phyloP scores from a whole-genome alignment of 1,284 basidiomycete genomes.

The Fomes fomentarius region DNA sequence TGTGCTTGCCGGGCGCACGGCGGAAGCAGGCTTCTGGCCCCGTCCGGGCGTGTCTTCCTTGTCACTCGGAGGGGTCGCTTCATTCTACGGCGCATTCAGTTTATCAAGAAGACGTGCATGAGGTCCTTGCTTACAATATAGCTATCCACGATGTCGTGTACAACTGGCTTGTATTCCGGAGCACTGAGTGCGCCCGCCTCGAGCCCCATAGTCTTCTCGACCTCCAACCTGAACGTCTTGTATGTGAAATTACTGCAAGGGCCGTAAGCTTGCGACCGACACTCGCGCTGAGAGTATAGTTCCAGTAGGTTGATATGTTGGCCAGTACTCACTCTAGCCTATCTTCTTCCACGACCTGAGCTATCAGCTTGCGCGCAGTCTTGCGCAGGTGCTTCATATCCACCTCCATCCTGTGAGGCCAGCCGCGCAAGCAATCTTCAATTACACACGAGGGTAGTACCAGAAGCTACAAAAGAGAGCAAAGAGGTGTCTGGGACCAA shows the following conservation, averaged over 20 bases:
- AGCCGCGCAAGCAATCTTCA: too few relatives aligned
- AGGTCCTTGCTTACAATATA: constrained; percentile 45
- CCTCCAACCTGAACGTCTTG: constrained; percentile 47
- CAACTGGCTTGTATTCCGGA: constrained; percentile 44
- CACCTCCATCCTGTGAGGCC: constrained; percentile 10
- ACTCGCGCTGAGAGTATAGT: too few relatives aligned
- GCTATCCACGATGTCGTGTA: constrained; percentile 45
- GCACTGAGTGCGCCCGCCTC: constrained; percentile 42
- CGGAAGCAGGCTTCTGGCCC: constrained; percentile 20
- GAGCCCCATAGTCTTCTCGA: constrained; percentile 48
- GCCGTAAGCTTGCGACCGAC: background rate
- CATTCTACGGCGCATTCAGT: background rate
- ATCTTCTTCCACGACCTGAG: constrained; percentile 8
- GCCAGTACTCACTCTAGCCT: constrained; percentile 8
- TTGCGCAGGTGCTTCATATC: constrained; percentile 8
- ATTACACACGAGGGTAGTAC: too few relatives aligned
- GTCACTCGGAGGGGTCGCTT: background rate
- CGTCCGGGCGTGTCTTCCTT: constrained; percentile 16
- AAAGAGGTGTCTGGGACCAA: too few relatives aligned
- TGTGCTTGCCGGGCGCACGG: constrained; percentile 4
- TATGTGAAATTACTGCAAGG: constrained; percentile 46
- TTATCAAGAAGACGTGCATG: background rate
- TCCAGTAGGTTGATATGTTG: too few relatives aligned
- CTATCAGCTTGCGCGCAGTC: constrained; percentile 8
- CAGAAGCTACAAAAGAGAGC: too few relatives aligned